Conservation (phyloP, 202 grass and related monocot species). For the Digitaria exilis region DNA sequence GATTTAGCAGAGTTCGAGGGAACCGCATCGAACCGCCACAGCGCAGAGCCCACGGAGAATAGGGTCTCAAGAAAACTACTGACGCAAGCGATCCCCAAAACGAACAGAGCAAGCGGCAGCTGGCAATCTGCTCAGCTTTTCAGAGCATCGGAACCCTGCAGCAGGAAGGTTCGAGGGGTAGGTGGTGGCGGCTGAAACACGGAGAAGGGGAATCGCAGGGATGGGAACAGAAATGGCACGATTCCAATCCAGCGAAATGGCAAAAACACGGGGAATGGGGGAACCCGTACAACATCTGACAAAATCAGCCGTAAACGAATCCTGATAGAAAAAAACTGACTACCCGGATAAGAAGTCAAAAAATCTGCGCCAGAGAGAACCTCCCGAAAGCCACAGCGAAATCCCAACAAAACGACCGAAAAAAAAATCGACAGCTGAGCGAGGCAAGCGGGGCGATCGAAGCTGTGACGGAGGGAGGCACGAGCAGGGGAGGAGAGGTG, state of each 20-base stretch:
- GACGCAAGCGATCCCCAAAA: neutral
- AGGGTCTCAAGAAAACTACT: neutral
- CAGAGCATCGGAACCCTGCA: neutral
- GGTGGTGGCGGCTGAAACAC: neutral
- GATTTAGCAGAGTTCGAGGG: slow-evolving; percentile 21
- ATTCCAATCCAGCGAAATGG: neutral
- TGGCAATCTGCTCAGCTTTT: neutral
- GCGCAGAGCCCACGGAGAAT: neutral
- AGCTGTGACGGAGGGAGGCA: neutral
- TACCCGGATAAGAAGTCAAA: neutral
- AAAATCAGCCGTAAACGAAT: neutral
- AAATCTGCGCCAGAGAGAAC: neutral
- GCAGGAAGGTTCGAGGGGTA: neutral
- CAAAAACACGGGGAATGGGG: neutral
- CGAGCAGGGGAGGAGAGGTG: neutral
- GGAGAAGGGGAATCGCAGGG: neutral
- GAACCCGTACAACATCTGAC: neutral
- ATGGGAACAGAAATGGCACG: neutral
- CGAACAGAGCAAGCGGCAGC: neutral
- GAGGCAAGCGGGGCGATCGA: neutral
- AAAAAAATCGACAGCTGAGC: neutral
- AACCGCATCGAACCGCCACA: slow-evolving; percentile 48
- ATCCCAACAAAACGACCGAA: neutral
- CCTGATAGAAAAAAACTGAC: neutral
- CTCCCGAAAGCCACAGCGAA: too few relatives aligned